Evolutionary conservation across 148 eudicot species (phyloP), one percentile per base, ranked within the genome.

Genomic region (Limonium bicolor): DNA sequence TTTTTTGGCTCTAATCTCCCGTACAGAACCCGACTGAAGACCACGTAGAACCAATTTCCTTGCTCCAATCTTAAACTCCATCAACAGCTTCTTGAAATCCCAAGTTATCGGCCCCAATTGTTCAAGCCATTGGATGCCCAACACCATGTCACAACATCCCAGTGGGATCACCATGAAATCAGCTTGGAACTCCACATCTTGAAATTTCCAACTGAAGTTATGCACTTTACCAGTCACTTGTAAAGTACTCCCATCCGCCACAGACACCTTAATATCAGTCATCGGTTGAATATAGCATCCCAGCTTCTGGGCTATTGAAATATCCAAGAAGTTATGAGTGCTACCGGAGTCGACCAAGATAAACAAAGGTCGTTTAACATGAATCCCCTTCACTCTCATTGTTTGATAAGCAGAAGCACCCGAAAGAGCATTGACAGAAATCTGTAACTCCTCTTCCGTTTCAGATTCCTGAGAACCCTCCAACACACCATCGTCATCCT

Each of bases 251-350:
- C 37, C 46, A 52, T 52, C 33, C 12, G 31, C 58, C 23, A 53
- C 39, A 12, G 3, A 19, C 0, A 55, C 41, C 6, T 5, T 12
- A 11, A 55, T 34, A 5, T 7, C 16, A 2, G 3, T 5, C 0
- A 14, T 13, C 1, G 30, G 2, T 0, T 12, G 2, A 1, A 22
- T 23, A 0, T 10, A 7, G 13, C 41, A 42, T 0, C 46, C 63
- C 7, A 41, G 9, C 1, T 25, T 26, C 0, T 11, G 4, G 1
- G 56, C 55, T 3, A 40, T 6, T 0, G 28, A 0, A 0, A 18
- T 0, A 12, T 59, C 18, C 0, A 59, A 2, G 8, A 50, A 59
- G 4, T 59, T 59, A 3, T 46, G 60, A 0, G 60, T 55, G 13
- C 60, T 55, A 0, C 60, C 52, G 20, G n/a, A 20, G 6, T 55